A percentile compares a stretch with the other conserved stretches of the same genome.
phyloP scores from a whole-genome alignment of 1,139 yeast species.

The Scheffersomyces illinoinensis region DNA sequence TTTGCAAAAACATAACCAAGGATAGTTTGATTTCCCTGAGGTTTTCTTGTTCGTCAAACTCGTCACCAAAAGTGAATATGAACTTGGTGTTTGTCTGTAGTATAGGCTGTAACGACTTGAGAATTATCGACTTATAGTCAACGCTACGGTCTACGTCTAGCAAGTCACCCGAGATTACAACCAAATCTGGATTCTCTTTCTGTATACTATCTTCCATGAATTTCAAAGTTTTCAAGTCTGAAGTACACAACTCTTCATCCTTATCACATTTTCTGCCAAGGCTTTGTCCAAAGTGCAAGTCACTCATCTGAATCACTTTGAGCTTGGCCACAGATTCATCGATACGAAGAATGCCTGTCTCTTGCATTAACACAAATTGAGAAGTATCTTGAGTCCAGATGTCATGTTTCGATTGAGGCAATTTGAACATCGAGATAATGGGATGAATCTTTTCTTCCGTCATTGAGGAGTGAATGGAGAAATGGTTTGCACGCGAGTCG shows the following conservation, averaged over 20 bases:
- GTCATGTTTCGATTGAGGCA: background rate
- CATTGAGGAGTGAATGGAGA: slow-evolving; percentile 7
- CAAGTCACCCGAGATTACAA: slow-evolving; percentile 46
- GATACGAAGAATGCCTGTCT: slow-evolving; percentile 4
- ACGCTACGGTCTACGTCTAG: slow-evolving; percentile 25
- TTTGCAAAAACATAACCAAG: slow-evolving; percentile 23
- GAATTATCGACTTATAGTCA: slow-evolving; percentile 35
- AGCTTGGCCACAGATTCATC: slow-evolving; percentile 13
- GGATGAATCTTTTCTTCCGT: slow-evolving; percentile 8
- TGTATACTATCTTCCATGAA: slow-evolving; percentile 28
- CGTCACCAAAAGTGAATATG: slow-evolving; percentile 44
- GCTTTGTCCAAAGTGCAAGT: slow-evolving; percentile 40
- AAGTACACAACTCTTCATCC: slow-evolving; percentile 20
- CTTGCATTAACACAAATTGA: background rate
- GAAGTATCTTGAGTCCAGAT: background rate
- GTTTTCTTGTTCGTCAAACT: slow-evolving; percentile 10
- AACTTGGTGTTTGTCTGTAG: slow-evolving; percentile 31
- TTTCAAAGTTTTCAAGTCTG: slow-evolving; percentile 31
- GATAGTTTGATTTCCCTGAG: slow-evolving; percentile 4
- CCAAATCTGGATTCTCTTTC: slow-evolving; percentile 34
- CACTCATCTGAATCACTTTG: slow-evolving; percentile 41
- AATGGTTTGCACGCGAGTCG: slow-evolving; percentile 15
- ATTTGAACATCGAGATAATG: slow-evolving; percentile 9
- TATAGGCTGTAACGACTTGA: slow-evolving; percentile 39
- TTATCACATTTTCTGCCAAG: slow-evolving; percentile 15